Conservation (phyloP, 116 monocot species). For the Posidonia oceanica region DNA sequence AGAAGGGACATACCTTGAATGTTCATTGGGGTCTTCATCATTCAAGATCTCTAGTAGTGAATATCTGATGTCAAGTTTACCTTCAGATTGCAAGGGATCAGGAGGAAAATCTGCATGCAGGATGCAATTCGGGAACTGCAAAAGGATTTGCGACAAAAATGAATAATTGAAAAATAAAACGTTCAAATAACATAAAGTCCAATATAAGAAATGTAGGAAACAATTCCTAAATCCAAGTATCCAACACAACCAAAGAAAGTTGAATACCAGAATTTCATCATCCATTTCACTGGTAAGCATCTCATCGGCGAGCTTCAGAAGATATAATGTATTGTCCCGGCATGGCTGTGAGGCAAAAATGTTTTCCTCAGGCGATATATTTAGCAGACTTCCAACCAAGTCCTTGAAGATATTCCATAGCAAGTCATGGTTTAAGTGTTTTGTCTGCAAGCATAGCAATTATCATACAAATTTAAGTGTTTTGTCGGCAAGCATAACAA, state of each 20-base stretch:
- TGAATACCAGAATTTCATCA: conserved; percentile 55
- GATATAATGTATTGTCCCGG: conserved; percentile 86
- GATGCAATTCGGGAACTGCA: conserved; percentile 52
- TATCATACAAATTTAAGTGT: background rate
- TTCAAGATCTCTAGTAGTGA: conserved; percentile 55
- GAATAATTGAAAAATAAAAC: background rate
- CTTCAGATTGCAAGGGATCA: conserved; percentile 25
- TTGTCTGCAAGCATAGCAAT: conserved; percentile 19
- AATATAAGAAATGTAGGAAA: background rate
- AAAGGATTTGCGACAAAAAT: conserved; percentile 5
- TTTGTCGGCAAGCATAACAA: conserved; percentile 20
- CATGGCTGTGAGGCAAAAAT: conserved; percentile 78
- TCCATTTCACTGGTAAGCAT: conserved; percentile 52
- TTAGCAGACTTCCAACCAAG: conserved; percentile 47
- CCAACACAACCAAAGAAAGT: background rate
- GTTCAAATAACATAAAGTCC: conserved; percentile 1
- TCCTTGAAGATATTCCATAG: conserved; percentile 79
- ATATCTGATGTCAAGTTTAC: conserved; percentile 38
- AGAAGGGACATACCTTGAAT: conserved; percentile 35
- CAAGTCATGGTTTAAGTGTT: conserved; percentile 15
- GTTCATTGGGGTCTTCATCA: conserved; percentile 32
- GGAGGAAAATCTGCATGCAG: conserved; percentile 24
- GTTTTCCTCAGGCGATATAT: conserved; percentile 60
- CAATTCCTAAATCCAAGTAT: background rate
- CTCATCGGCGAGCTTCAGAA: conserved; percentile 82